Evolutionary conservation across 495 filamentous ascomycete species (phyloP).

Genomic region (Paragyromitra xinjiangensis): DNA sequence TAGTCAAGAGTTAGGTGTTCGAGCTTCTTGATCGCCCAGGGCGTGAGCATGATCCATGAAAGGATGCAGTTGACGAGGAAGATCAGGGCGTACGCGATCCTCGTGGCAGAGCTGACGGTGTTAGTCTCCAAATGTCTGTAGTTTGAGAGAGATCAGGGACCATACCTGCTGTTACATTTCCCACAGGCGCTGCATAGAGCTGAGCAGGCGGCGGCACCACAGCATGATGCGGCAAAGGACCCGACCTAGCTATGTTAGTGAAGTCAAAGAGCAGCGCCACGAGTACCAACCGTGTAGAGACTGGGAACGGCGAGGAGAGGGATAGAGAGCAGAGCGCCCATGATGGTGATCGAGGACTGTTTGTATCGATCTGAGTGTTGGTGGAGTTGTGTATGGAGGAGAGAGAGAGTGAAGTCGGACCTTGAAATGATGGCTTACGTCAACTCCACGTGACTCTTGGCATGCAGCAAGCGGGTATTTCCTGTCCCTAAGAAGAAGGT

Average conservation of each 20-base stretch:
- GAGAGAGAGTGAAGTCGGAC: not conserved
- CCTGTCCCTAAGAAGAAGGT: not conserved
- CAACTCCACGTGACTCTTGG: conserved; percentile 3
- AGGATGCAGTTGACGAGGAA: conserved; percentile 95
- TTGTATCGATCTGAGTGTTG: not conserved
- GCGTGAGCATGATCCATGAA: conserved; percentile 99
- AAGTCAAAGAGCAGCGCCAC: conserved; percentile 40
- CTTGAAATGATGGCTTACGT: conserved; percentile 25
- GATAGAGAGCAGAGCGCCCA: conserved; percentile 92
- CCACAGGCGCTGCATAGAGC: conserved; percentile 94
- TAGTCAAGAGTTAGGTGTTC: conserved; percentile 92
- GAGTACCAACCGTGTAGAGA: conserved; percentile 76
- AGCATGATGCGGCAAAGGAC: conserved; percentile 83
- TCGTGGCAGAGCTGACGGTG: conserved; percentile 80
- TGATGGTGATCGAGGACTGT: conserved; percentile 58
- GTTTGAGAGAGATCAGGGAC: not conserved
- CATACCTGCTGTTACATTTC: conserved; percentile 93
- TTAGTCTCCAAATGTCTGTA: conserved; percentile 37
- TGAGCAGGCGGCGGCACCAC: conserved; percentile 92
- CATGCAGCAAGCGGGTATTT: not conserved
- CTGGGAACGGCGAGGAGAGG: conserved; percentile 89
- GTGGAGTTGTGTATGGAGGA: not conserved
- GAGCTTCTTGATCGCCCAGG: conserved; percentile 96
- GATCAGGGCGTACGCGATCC: conserved; percentile 96
- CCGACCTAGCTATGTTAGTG: conserved; percentile 67